Conservation (phyloP, 1,284 basidiomycete species). For the Tylopilus microsporus region DNA sequence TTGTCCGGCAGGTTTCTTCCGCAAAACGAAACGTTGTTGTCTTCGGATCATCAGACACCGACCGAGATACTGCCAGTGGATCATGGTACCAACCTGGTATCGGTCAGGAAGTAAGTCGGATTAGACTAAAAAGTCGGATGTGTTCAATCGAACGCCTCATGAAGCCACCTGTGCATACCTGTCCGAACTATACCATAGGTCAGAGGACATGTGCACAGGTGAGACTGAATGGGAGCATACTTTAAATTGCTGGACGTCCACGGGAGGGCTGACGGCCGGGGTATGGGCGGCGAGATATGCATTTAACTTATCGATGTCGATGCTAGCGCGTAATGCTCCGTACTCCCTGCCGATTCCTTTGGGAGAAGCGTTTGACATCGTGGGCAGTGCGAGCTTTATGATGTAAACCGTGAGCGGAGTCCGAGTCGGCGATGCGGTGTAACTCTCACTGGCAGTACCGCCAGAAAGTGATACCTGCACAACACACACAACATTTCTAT, state of each 20-base stretch:
- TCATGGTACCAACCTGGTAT: constrained; percentile 48
- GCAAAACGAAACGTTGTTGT: constrained; percentile 72
- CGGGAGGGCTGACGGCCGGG: constrained; percentile 57
- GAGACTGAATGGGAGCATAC: constrained; percentile 40
- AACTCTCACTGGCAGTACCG: too few species aligned
- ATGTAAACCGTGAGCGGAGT: not conserved
- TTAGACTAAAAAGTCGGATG: constrained; percentile 61
- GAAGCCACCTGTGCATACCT: constrained; percentile 44
- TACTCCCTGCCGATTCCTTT: constrained; percentile 67
- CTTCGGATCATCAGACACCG: constrained; percentile 40
- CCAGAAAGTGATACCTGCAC: too few species aligned
- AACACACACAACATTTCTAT: too few species aligned
- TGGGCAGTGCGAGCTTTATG: not conserved
- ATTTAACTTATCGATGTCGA: constrained; percentile 65
- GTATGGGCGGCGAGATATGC: constrained; percentile 63
- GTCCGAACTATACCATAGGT: constrained; percentile 59
- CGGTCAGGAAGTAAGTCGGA: constrained; percentile 89
- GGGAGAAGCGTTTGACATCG: constrained; percentile 32
- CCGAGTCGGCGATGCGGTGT: too few species aligned
- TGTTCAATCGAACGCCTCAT: constrained; percentile 2
- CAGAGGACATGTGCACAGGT: not conserved
- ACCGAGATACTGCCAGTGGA: not conserved
- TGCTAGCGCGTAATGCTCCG: constrained; percentile 66
- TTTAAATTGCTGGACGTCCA: constrained; percentile 88
- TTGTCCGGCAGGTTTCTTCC: constrained; percentile 89